phyloP scores from a whole-genome alignment of 2,329 filamentous ascomycete genomes.

The Thyridium curvatum region DNA sequence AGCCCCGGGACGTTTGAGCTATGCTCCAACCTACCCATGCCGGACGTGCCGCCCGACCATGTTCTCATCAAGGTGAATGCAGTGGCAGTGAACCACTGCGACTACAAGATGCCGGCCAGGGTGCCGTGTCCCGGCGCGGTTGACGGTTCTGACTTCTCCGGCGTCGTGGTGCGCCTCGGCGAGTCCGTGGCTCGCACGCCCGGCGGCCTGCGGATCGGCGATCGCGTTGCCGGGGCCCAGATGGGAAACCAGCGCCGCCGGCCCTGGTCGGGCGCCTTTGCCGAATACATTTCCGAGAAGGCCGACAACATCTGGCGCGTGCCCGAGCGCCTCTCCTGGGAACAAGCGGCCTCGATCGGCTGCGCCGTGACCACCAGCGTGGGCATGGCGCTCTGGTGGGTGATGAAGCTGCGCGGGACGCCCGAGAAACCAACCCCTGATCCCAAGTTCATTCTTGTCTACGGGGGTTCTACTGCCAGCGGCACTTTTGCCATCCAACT shows the following conservation, averaged over 20 bases:
- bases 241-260: constrained; percentile 7
- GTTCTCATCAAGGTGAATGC: constrained; percentile 12
- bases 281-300: constrained; percentile 10
- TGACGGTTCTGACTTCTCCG: constrained; percentile 22
- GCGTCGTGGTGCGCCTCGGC: constrained; percentile 17
- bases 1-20: background rate
- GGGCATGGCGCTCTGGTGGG: constrained; percentile 12
- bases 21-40: constrained; percentile 3
- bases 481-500: constrained; percentile 17
- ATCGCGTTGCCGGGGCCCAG: constrained; percentile 16
- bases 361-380: constrained; percentile 6
- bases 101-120: constrained; percentile 18
- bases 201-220: constrained; percentile 16
- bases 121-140: constrained; percentile 13
- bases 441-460: constrained; percentile 11
- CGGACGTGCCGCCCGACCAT: constrained; percentile 5
- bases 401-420: constrained; percentile 11
- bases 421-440: constrained; percentile 7
- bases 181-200: constrained; percentile 5
- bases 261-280: constrained; percentile 12
- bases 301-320: constrained; percentile 8
- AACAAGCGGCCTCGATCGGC: constrained; percentile 11
- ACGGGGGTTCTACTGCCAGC: constrained; percentile 12
- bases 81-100: constrained; percentile 21
- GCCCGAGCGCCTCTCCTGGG: constrained; percentile 8